phyloP scores from a whole-genome alignment of 768 basidiomycete species.

The Leucocoprinus birnbaumii region DNA sequence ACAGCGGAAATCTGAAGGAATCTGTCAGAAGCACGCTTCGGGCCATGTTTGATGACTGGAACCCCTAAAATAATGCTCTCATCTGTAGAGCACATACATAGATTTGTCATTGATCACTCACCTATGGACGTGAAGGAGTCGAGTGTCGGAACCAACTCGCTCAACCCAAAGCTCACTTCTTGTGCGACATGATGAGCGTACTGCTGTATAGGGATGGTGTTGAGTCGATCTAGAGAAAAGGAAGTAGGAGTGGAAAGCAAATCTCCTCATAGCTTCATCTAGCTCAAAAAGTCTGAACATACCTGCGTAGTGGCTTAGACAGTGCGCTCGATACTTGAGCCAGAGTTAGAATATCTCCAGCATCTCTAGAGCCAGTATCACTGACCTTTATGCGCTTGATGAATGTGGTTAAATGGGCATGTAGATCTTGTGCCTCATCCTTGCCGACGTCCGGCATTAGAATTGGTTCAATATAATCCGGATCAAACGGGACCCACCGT shows the following conservation, averaged over 20 bases:
- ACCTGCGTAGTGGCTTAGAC: slow-evolving; percentile 1
- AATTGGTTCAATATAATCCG: background rate
- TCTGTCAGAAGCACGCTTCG: slow-evolving; percentile 3
- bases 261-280: too few relatives aligned
- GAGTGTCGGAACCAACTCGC: background rate
- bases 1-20: slow-evolving; percentile 16
- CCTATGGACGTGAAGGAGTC: slow-evolving; percentile 2
- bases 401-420: background rate
- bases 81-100: background rate
- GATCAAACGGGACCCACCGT: background rate
- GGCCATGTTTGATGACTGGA: slow-evolving; percentile 2
- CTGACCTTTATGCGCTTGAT: slow-evolving; percentile 2
- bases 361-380: too few relatives aligned
- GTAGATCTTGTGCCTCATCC: background rate
- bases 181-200: slow-evolving; percentile 7
- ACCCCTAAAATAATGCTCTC: background rate
- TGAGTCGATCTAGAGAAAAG: background rate
- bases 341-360: background rate
- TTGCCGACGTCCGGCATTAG: background rate
- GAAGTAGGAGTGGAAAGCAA: too few relatives aligned
- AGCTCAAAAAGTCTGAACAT: too few relatives aligned
- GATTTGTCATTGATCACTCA: background rate
- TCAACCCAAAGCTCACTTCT: background rate
- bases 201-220: slow-evolving; percentile 5
- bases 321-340: slow-evolving; percentile 5